A percentile compares a stretch with the other conserved stretches of the same genome.
Evolutionary conservation across 2,329 filamentous ascomycete species (phyloP).

Genomic region (Neofusicoccum sp.): DNA sequence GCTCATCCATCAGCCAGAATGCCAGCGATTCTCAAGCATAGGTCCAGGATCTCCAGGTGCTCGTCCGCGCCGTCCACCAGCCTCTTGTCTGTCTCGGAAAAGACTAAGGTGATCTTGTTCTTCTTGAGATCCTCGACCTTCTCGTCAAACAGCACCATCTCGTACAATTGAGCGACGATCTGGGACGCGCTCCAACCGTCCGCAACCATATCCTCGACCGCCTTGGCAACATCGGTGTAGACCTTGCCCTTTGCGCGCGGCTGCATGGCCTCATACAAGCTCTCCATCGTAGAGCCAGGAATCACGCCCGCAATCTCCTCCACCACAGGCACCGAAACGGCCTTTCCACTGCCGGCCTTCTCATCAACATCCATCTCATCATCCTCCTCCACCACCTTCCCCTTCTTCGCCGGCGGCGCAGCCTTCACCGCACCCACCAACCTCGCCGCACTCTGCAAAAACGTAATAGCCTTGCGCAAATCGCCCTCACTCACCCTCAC

Average conservation of each 20-base stretch:
- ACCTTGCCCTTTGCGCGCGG: conserved; percentile 51
- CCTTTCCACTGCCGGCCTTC: conserved; percentile 49
- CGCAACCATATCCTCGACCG: conserved; percentile 87
- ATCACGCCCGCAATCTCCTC: conserved; percentile 98
- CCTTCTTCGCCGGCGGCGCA: conserved; percentile 36
- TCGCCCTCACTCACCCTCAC: conserved; percentile 92
- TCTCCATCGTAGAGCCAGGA: conserved; percentile 71
- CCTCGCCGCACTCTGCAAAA: conserved; percentile 88
- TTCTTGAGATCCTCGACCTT: conserved; percentile 82
- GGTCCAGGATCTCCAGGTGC: conserved; percentile 85
- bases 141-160: conserved; percentile 81
- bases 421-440: conserved; percentile 68
- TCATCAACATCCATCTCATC: conserved; percentile 47
- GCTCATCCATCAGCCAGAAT: conserved; percentile 60
- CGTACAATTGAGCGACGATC: conserved; percentile 82
- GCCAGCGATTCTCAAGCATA: conserved; percentile 78
- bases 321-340: conserved; percentile 75
- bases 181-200: conserved; percentile 97
- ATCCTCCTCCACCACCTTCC: conserved; percentile 50
- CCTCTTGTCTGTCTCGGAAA: conserved; percentile 93
- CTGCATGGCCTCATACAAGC: conserved; percentile 73
- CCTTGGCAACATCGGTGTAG: conserved; percentile 74
- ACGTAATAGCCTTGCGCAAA: conserved; percentile 93
- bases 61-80: conserved; percentile 94
- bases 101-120: conserved; percentile 83